Conservation (phyloP, 2,329 filamentous ascomycete genomes). For the Zalaria obscura region DNA sequence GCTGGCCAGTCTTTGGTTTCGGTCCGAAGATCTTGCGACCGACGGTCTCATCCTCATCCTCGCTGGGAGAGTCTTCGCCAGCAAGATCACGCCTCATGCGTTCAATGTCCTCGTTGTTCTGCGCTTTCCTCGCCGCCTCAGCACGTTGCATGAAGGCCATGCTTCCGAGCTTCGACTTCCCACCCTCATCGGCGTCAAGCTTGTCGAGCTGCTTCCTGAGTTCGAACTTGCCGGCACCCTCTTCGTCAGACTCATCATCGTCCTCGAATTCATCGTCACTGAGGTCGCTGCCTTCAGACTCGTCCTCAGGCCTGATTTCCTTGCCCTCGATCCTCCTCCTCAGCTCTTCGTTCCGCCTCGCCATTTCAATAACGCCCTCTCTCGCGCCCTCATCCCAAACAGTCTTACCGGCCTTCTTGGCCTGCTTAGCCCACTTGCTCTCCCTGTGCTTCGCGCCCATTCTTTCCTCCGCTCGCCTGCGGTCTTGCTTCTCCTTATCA, state of each 20-base stretch:
- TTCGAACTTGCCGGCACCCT: constrained; percentile 14
- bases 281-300: constrained; percentile 9
- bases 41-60: constrained; percentile 42
- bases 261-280: constrained; percentile 47
- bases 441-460: constrained; percentile 77
- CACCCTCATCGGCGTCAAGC: constrained; percentile 22
- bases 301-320: constrained; percentile 33
- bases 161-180: constrained; percentile 50
- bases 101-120: constrained; percentile 58
- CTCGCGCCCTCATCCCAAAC: constrained; percentile 84
- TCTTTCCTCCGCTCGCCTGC: constrained; percentile 65
- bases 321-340: constrained; percentile 66
- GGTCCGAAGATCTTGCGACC: constrained; percentile 61
- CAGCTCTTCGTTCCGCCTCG: constrained; percentile 68
- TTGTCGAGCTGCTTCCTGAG: constrained; percentile 22
- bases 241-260: constrained; percentile 48
- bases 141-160: constrained; percentile 95
- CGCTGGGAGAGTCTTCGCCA: constrained; percentile 42
- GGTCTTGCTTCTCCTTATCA: constrained; percentile 52
- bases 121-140: constrained; percentile 60
- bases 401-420: constrained; percentile 63
- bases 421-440: constrained; percentile 82
- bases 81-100: constrained; percentile 53
- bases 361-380: constrained; percentile 65
- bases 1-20: constrained; percentile 16